Percentiles rank a stretch among this genome's conserved stretches.
Evolutionary conservation across 2,329 filamentous ascomycete genomes (phyloP).

Genomic region (Purpureocillium lavendulum): DNA sequence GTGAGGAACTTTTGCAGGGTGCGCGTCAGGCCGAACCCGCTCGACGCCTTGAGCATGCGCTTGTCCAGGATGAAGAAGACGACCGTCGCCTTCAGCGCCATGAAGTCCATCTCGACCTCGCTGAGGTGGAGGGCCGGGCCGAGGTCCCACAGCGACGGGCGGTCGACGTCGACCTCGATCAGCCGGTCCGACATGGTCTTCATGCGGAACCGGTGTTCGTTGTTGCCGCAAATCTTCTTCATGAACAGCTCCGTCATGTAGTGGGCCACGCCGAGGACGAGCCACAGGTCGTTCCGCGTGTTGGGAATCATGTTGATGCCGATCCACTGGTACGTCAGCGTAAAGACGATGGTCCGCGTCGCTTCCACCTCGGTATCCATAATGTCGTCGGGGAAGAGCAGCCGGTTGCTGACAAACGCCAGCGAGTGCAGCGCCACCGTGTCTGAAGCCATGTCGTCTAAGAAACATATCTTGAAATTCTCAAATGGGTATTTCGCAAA

Average conservation of each 20-base stretch:
- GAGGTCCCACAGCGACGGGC: conserved; percentile 75
- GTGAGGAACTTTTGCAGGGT: conserved; percentile 82
- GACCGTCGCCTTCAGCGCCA: conserved; percentile 81
- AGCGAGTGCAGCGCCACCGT: conserved; percentile 73
- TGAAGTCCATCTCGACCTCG: conserved; percentile 79
- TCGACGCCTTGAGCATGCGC: conserved; percentile 75
- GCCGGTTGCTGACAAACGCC: conserved; percentile 75
- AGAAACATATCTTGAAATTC: conserved; percentile 87
- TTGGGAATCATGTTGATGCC: conserved; percentile 88
- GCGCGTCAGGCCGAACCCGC: conserved; percentile 72
- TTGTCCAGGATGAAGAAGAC: conserved; percentile 93
- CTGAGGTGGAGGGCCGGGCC: conserved; percentile 73
- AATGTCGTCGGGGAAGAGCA: conserved; percentile 78
- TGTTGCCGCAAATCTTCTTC: conserved; percentile 84
- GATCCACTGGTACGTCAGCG: conserved; percentile 86
- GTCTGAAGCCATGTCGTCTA: conserved; percentile 77
- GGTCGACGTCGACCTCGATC: conserved; percentile 69
- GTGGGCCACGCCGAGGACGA: conserved; percentile 80
- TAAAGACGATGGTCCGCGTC: conserved; percentile 72
- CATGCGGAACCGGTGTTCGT: conserved; percentile 85
- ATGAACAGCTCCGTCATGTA: conserved; percentile 95
- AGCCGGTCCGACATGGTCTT: conserved; percentile 78
- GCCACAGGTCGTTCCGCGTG: conserved; percentile 74
- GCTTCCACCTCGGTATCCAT: conserved; percentile 79
- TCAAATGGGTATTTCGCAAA: conserved; percentile 89